A percentile compares a stretch with the other conserved stretches of the same genome.
These are phyloP conservation scores for Quillaja saponaria DNA, from an alignment of 306 rosid genomes.

Conservation along the genomic window DNA sequence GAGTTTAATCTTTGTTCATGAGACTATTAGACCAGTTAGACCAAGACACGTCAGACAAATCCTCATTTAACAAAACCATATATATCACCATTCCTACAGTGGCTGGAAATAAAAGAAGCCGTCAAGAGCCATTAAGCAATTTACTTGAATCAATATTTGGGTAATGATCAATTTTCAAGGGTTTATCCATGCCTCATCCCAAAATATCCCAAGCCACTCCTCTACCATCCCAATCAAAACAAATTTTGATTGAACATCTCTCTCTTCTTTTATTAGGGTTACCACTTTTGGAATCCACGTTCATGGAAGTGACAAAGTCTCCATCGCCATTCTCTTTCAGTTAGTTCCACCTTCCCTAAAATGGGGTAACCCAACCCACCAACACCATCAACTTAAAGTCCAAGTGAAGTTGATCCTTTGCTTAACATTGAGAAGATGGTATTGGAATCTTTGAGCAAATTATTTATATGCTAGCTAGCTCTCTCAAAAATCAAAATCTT, in stretches of 20 bases:
- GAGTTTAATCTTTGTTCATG: too few species aligned
- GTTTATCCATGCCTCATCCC: conserved; percentile 8
- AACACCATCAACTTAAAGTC: conserved; percentile 30
- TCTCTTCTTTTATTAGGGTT: conserved; percentile 39
- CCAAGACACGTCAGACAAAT: too few species aligned
- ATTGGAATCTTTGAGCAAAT: conserved; percentile 53
- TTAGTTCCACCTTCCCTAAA: conserved; percentile 34
- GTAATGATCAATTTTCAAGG: not conserved
- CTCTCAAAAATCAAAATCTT: conserved; percentile 36
- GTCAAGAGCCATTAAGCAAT: not conserved
- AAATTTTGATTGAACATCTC: conserved; percentile 19
- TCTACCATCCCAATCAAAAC: conserved; percentile 11
- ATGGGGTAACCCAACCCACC: conserved; percentile 38
- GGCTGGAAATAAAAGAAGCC: too few species aligned
- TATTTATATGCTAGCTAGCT: not conserved
- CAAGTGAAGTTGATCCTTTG: conserved; percentile 37
- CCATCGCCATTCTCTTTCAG: conserved; percentile 30
- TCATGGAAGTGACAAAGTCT: conserved; percentile 51
- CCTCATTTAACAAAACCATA: too few species aligned
- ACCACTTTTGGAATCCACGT: conserved; percentile 45
- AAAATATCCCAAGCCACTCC: conserved; percentile 24
- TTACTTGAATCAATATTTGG: not conserved
- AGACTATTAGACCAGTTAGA: too few species aligned
- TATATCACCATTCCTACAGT: too few species aligned
- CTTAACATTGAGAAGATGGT: conserved; percentile 46